Percentiles rank a stretch among this genome's conserved stretches.
Evolutionary conservation across 1,284 basidiomycete genomes (phyloP).

Genomic region (Naganishia cerealis): DNA sequence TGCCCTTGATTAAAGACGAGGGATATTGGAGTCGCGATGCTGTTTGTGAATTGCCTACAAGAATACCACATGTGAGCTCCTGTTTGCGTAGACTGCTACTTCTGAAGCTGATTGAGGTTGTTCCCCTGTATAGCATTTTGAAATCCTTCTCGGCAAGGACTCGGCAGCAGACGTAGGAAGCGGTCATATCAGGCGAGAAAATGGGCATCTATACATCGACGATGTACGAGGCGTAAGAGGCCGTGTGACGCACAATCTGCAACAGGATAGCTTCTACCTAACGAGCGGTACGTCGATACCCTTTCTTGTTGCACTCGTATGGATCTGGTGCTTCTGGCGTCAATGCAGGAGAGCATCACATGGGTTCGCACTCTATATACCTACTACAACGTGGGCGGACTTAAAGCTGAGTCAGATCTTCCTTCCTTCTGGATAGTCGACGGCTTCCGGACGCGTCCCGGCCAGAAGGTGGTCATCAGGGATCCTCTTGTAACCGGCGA

Average conservation of each 20-base stretch:
- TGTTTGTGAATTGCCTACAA: conserved; percentile 68
- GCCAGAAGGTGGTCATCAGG: conserved; percentile 76
- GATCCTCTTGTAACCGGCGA: conserved; percentile 59
- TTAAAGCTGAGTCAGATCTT: not conserved
- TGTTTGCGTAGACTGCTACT: not conserved
- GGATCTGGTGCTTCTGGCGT: conserved; percentile 28
- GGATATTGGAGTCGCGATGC: conserved; percentile 65
- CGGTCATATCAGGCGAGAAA: conserved; percentile 64
- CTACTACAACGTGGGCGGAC: conserved; percentile 2
- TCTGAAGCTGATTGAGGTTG: conserved; percentile 20
- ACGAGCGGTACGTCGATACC: conserved; percentile 65
- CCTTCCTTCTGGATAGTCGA: conserved; percentile 62
- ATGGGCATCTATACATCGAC: conserved; percentile 69
- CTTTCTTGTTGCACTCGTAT: conserved; percentile 14
- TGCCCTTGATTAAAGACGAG: conserved; percentile 38
- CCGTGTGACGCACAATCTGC: conserved; percentile 71
- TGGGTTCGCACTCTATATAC: conserved; percentile 6
- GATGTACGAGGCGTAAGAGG: conserved; percentile 74
- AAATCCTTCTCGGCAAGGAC: conserved; percentile 71
- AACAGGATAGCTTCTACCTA: conserved; percentile 82
- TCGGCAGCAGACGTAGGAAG: conserved; percentile 64
- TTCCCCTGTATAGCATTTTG: conserved; percentile 53
- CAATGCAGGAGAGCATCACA: conserved; percentile 11
- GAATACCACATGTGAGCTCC: conserved; percentile 68
- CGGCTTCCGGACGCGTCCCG: conserved; percentile 72